A percentile compares a stretch with the other conserved stretches of the same genome.
These are phyloP conservation scores for Clarireedia sp. DNA, from an alignment of 2,329 filamentous ascomycete genomes.

Conservation along the genomic window DNA sequence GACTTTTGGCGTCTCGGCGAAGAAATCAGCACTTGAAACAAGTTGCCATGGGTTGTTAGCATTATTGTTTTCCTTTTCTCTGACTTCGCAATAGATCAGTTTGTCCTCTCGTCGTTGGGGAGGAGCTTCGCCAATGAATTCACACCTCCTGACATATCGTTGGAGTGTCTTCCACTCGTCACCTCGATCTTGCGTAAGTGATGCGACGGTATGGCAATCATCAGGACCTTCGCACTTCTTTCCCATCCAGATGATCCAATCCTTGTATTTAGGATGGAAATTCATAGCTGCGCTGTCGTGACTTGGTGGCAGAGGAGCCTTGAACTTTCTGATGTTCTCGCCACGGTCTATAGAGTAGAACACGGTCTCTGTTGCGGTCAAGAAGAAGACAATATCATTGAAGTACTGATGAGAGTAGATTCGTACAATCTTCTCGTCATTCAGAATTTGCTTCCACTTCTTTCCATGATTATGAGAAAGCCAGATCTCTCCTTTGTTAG, in stretches of 20 bases:
- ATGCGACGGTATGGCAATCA: slow-evolving; percentile 64
- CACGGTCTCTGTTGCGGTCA: slow-evolving; percentile 58
- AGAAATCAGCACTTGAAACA: slow-evolving; percentile 72
- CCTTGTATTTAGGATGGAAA: slow-evolving; percentile 79
- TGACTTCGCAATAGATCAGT: slow-evolving; percentile 52
- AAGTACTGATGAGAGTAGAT: slow-evolving; percentile 75
- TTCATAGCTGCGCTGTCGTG: slow-evolving; percentile 40
- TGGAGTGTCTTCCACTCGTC: slow-evolving; percentile 69
- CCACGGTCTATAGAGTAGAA: slow-evolving; percentile 80
- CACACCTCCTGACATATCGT: slow-evolving; percentile 70
- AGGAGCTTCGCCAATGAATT: slow-evolving; percentile 69
- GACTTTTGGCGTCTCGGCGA: slow-evolving; percentile 53
- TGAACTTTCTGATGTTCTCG: slow-evolving; percentile 63
- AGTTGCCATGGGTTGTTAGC: slow-evolving; percentile 58
- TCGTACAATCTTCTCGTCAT: slow-evolving; percentile 58
- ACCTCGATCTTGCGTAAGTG: slow-evolving; percentile 71
- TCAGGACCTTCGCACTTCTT: slow-evolving; percentile 52
- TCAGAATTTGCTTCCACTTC: slow-evolving; percentile 65
- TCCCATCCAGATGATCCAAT: slow-evolving; percentile 91
- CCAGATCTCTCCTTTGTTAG: slow-evolving; percentile 43
- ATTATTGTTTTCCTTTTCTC: slow-evolving; percentile 55
- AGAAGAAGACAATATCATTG: slow-evolving; percentile 80
- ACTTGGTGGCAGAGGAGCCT: slow-evolving; percentile 51
- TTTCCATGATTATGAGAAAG: slow-evolving; percentile 84
- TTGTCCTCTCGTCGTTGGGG: slow-evolving; percentile 39